Evolutionary conservation across 2,329 filamentous ascomycete genomes (phyloP).

Genomic region (Gremmenia infestans): DNA sequence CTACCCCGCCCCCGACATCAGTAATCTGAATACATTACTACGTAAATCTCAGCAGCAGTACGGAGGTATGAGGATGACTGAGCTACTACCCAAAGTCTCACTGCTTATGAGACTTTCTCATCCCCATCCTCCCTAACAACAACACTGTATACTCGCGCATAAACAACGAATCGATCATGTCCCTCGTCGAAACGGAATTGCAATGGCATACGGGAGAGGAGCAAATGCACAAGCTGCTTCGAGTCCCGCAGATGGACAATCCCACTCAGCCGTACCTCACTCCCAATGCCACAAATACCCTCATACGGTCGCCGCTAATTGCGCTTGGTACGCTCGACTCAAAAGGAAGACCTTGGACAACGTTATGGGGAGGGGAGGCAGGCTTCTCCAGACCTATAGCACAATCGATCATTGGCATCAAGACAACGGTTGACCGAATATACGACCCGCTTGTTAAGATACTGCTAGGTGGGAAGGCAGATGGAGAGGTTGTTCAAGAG

Average conservation of each 20-base stretch:
- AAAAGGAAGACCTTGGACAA: constrained; percentile 66
- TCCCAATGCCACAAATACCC: constrained; percentile 53
- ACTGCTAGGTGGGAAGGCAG: constrained; percentile 48
- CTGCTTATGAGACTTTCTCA: neutral
- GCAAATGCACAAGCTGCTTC: constrained; percentile 58
- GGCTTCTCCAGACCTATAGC: constrained; percentile 63
- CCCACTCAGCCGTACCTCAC: constrained; percentile 63
- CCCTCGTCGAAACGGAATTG: constrained; percentile 36
- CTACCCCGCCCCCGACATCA: too few species aligned
- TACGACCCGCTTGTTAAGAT: constrained; percentile 67
- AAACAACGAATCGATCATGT: constrained; percentile 6
- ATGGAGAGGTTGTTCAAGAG: constrained; percentile 35
- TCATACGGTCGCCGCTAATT: constrained; percentile 60
- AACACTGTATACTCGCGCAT: neutral
- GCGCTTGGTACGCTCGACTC: constrained; percentile 69
- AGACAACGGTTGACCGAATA: constrained; percentile 52
- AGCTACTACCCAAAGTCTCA: neutral
- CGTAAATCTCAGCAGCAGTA: too few species aligned
- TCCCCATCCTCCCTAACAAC: neutral
- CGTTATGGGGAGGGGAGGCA: constrained; percentile 68
- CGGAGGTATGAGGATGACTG: neutral
- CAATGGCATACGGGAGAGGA: constrained; percentile 63
- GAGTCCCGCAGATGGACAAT: constrained; percentile 54
- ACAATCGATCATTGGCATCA: constrained; percentile 58
- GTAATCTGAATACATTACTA: too few species aligned